phyloP scores from a whole-genome alignment of 306 rosid species.

The Malus sylvestris region DNA sequence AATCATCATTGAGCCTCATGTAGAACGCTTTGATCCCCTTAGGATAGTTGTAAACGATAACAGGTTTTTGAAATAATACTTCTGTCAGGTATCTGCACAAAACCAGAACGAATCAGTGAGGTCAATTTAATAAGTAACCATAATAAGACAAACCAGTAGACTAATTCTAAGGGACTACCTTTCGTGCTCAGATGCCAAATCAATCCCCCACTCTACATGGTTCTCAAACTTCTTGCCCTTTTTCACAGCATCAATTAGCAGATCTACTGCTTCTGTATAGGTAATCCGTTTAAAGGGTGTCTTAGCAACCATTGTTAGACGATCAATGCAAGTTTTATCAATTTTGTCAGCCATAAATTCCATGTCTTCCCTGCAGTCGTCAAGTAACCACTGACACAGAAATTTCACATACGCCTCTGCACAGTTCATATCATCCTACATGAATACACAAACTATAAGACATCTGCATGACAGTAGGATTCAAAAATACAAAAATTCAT shows the following conservation, averaged over 20 bases:
- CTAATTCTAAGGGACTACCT: conserved; percentile 36
- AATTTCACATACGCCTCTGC: conserved; percentile 92
- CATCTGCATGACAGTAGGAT: neutral
- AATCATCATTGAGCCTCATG: conserved; percentile 91
- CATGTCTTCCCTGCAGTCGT: conserved; percentile 84
- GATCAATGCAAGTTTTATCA: conserved; percentile 73
- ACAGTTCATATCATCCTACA: conserved; percentile 94
- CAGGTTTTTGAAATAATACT: conserved; percentile 83
- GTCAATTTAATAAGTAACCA: conserved; percentile 3
- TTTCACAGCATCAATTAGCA: conserved; percentile 68
- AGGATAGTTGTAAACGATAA: conserved; percentile 83
- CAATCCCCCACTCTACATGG: conserved; percentile 92
- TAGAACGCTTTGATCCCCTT: conserved; percentile 95
- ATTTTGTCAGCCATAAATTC: conserved; percentile 73
- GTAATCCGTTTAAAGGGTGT: conserved; percentile 67
- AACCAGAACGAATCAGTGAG: conserved; percentile 15
- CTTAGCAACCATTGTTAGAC: conserved; percentile 74
- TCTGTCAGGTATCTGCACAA: conserved; percentile 76
- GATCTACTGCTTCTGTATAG: conserved; percentile 83
- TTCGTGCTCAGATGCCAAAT: conserved; percentile 93
- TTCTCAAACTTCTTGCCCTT: conserved; percentile 82
- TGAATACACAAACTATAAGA: conserved; percentile 1
- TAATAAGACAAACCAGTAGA: neutral
- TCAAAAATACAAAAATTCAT: neutral
- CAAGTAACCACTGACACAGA: conserved; percentile 87